Evolutionary conservation across 352 stramenopile genomes (phyloP).

Genomic region (Phytophthora pluvialis): DNA sequence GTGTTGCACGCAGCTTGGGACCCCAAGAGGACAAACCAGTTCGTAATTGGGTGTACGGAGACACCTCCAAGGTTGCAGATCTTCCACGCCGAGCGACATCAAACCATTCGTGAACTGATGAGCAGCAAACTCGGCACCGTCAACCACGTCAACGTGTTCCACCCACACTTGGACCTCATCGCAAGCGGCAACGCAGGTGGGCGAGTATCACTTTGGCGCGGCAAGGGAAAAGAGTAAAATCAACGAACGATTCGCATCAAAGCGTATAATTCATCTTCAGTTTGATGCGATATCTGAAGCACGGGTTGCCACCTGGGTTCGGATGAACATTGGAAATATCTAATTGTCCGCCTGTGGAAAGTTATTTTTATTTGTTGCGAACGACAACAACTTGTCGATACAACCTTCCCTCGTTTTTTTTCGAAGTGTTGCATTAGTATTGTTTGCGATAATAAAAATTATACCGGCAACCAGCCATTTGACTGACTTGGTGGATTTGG

Average conservation of each 20-base stretch:
- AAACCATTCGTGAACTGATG: slow-evolving; percentile 59
- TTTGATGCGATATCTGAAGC: too few relatives aligned
- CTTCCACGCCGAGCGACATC: slow-evolving; percentile 53
- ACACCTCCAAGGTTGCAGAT: slow-evolving; percentile 71
- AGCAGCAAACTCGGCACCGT: slow-evolving; percentile 40
- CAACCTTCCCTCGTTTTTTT: too few relatives aligned
- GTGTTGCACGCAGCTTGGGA: slow-evolving; percentile 51
- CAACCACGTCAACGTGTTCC: slow-evolving; percentile 64
- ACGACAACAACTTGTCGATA: too few relatives aligned
- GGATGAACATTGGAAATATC: too few relatives aligned
- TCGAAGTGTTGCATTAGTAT: too few relatives aligned
- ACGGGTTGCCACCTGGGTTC: too few relatives aligned
- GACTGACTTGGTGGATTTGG: too few relatives aligned
- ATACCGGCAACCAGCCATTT: too few relatives aligned
- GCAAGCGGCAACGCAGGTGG: slow-evolving; percentile 68
- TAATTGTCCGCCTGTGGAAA: too few relatives aligned
- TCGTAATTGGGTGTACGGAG: slow-evolving; percentile 71
- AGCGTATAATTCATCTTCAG: not conserved
- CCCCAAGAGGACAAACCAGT: slow-evolving; percentile 58
- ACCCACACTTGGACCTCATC: slow-evolving; percentile 70
- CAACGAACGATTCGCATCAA: not conserved
- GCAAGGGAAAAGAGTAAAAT: slow-evolving; percentile 3
- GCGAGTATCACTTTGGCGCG: slow-evolving; percentile 52
- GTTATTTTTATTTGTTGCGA: too few relatives aligned
- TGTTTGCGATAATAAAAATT: too few relatives aligned